A percentile compares a stretch with the other conserved stretches of the same genome.
These are phyloP conservation scores for Podila minutissima DNA, from an alignment of 192 early-diverging fungal species.

Conservation along the genomic window DNA sequence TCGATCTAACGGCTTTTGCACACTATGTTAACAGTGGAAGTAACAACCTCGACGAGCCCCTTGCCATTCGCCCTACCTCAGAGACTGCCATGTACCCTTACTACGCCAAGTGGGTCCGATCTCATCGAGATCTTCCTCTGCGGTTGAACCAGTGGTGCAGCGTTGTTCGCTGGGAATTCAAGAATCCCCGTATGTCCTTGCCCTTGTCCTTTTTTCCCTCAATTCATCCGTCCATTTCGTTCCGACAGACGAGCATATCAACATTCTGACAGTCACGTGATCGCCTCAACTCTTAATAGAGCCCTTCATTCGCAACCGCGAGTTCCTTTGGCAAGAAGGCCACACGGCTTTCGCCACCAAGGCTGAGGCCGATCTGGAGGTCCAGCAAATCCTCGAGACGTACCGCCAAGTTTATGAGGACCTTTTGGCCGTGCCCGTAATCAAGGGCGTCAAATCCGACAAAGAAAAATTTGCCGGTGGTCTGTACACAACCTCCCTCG, in stretches of 20 bases:
- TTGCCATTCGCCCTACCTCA: conserved; percentile 98
- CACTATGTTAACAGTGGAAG: conserved; percentile 61
- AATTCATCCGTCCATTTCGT: conserved; percentile 14
- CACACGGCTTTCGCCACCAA: conserved; percentile 96
- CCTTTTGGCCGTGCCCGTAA: conserved; percentile 95
- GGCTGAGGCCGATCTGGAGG: conserved; percentile 87
- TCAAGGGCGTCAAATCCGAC: conserved; percentile 97
- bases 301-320: conserved; percentile 97
- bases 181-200: conserved; percentile 86
- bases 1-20: too few relatives aligned
- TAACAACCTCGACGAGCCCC: conserved; percentile 90
- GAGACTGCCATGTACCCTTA: conserved; percentile 99
- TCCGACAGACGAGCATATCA: neutral
- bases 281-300: conserved; percentile 53
- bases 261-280: too few relatives aligned
- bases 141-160: conserved; percentile 99
- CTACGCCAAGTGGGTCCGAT: conserved; percentile 98
- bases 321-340: conserved; percentile 99
- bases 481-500: conserved; percentile 96
- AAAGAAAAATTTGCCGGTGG: conserved; percentile 99
- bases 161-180: conserved; percentile 99
- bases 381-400: conserved; percentile 88
- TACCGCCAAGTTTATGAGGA: conserved; percentile 98
- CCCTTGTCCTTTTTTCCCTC: neutral
- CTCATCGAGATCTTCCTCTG: conserved; percentile 95